Evolutionary conservation across 2,329 filamentous ascomycete species (phyloP).

Genomic region (Aspergillus phoenicis): DNA sequence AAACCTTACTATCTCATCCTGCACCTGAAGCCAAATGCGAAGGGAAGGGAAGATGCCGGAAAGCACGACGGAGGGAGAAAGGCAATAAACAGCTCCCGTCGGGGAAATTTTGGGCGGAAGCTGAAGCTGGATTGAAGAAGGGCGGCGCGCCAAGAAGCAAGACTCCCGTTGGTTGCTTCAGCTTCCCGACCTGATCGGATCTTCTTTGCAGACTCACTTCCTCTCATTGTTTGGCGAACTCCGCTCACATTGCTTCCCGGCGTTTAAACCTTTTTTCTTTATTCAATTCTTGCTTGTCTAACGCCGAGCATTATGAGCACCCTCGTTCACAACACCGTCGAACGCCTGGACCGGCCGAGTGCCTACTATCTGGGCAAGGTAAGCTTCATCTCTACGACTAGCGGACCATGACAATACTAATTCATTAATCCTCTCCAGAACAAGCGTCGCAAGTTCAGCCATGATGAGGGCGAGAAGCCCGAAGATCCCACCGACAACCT

Average conservation of each 20-base stretch:
- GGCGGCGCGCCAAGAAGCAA: slow-evolving; percentile 22
- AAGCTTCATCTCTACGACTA: slow-evolving; percentile 9
- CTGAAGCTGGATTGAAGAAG: slow-evolving; percentile 5
- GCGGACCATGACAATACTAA: not conserved
- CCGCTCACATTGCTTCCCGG: not conserved
- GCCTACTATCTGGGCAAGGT: slow-evolving; percentile 89
- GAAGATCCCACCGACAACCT: slow-evolving; percentile 75
- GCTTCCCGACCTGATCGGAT: not conserved
- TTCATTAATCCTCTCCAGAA: slow-evolving; percentile 53
- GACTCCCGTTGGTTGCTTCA: slow-evolving; percentile 8
- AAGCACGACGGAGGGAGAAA: not conserved
- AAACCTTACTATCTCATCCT: not conserved
- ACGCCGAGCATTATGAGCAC: slow-evolving; percentile 30
- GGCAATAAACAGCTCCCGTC: slow-evolving; percentile 5
- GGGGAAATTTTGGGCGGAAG: slow-evolving; percentile 20
- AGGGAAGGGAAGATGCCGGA: not conserved
- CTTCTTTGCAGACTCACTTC: no score
- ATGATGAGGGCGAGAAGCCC: slow-evolving; percentile 60
- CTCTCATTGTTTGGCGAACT: not conserved
- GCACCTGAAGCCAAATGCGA: not conserved
- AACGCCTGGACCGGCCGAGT: slow-evolving; percentile 89
- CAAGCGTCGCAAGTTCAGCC: slow-evolving; percentile 68
- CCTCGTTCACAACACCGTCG: slow-evolving; percentile 64
- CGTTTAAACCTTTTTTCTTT: not conserved
- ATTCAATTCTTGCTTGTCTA: not conserved